Evolutionary conservation across 2,329 filamentous ascomycete species (phyloP), one percentile per base, ranked within the genome.

Genomic region (Stachybotrys elegans): DNA sequence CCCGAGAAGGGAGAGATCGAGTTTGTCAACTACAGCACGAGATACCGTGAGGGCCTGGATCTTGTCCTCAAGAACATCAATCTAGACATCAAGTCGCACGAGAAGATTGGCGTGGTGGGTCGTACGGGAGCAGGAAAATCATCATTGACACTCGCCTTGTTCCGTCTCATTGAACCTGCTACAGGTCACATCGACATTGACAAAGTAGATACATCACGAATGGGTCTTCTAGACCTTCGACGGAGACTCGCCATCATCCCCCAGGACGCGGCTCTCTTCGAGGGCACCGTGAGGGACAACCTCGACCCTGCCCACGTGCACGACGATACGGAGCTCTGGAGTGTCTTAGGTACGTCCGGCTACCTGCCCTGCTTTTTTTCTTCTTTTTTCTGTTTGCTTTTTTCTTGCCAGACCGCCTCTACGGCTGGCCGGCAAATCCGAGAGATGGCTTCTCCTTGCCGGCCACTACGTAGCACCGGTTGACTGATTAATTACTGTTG

Each of bases 41-140:
- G 91, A 40, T 98, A 98, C 65, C 86, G 93, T 34, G 81, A 87
- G 53, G 92, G 88, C 6, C 76, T 98, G 43, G 91, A 96, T 58
- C 76, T 95, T 47, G 92, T 97, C 44, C 76, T 98, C 53, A 96
- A 94, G 74, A 86, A 96, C 60, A 83, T 98, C 67, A 92, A 80
- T 57, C 73, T 98, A 13, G 83, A 89, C 61, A 95, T 98, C 72
- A 94, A 95, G 70, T 84, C 92, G 5, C 89, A 91, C 59, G 93
- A 98, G 72, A 98, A 97, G 76, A 93, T 98, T 63, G 93, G 93
- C 48, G 91, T 98, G 11, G 93, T 98, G 23, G 93, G 93, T 44
- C 86, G 93, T 40, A 98, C 93, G 1, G 93, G 93, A 43, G 93
- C 93, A 23, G 93, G 93, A 60, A 98, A 98, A 72, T 95, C 88